These are phyloP conservation scores for Cercospora janseana DNA, from an alignment of 2,329 filamentous ascomycete genomes.

Conservation along the genomic window DNA sequence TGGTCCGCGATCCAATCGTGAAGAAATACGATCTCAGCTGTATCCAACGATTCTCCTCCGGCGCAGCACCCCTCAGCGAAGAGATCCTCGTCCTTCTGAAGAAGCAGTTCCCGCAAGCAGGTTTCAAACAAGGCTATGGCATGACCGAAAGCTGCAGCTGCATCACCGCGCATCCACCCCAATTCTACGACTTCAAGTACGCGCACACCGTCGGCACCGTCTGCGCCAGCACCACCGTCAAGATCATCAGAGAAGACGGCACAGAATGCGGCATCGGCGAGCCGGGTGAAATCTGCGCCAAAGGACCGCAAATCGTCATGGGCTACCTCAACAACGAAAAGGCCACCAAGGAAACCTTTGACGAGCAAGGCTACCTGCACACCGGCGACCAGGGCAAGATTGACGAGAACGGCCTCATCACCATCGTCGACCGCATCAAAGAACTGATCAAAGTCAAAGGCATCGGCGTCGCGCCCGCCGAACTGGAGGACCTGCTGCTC, in stretches of 20 bases:
- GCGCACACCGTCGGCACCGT: constrained; percentile 57
- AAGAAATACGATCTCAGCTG: constrained; percentile 57
- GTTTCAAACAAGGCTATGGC: constrained; percentile 61
- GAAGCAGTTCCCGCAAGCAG: constrained; percentile 57
- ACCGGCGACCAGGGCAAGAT: constrained; percentile 50
- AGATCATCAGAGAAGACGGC: constrained; percentile 58
- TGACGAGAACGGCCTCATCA: constrained; percentile 48
- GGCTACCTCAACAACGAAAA: constrained; percentile 54
- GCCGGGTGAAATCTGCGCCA: constrained; percentile 55
- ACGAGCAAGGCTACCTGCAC: constrained; percentile 47
- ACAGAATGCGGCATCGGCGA: constrained; percentile 54
- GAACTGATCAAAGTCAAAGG: constrained; percentile 55
- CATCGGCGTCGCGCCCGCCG: constrained; percentile 54
- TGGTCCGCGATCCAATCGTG: constrained; percentile 57
- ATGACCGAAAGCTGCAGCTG: constrained; percentile 67
- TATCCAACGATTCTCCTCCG: constrained; percentile 57
- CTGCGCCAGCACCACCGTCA: constrained; percentile 59
- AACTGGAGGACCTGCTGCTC: constrained; percentile 51
- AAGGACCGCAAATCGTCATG: constrained; percentile 53
- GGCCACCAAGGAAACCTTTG: constrained; percentile 52
- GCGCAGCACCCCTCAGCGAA: constrained; percentile 58
- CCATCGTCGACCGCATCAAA: constrained; percentile 55
- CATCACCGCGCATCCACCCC: constrained; percentile 60
- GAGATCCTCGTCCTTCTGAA: constrained; percentile 59
- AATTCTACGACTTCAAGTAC: constrained; percentile 57